Evolutionary conservation across 495 filamentous ascomycete genomes (phyloP), one percentile per base, ranked within the genome.

Genomic region (Aspergillus nanangensis): DNA sequence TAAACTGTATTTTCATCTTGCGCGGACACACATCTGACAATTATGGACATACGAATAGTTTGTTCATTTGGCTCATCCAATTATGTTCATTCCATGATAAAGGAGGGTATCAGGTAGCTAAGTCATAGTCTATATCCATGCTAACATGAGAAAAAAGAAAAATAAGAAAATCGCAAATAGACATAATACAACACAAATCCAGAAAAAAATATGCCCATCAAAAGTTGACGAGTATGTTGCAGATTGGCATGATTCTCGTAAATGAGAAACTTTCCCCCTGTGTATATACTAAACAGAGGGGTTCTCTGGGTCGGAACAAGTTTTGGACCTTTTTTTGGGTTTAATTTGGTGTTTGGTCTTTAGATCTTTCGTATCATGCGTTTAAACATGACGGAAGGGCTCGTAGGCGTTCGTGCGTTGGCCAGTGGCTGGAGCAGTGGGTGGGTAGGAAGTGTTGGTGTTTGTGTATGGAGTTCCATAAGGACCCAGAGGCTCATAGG

Each of bases 401-500:
- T 74, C 70, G 41, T 74, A 74, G 31, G 68, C 59, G 45, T 57
- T 69, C 5, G 59, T 41, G 1, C 56, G 55, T 48, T 57, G 50
- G 29, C 48, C 44, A 7, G 51, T 44, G 20, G 44, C 43, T 19
- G 58, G 53, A 24, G 9, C 14, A 21, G 56, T 44, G 14, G 47
- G 42, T 10, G 59, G 58, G 51, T 67, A 67, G 19, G 67, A 56
- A 46, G 61, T 65, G 46, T 47, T 45, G 36, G 15, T 27, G 45
- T 56, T 53, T 31, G 58, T 42, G 51, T 51, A 48, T 48, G 53
- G 36, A 44, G 40, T 44, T 53, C 47, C 63, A 8, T 50, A 56
- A n/a, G 62, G 62, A 39, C 60, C 65, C 24, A 77, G 54, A 27
- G 68, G 66, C 58, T 77, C 73, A 49, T 77, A 77, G 32, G 66